phyloP scores from a whole-genome alignment of 768 basidiomycete genomes.

The Naganishia kalamii region DNA sequence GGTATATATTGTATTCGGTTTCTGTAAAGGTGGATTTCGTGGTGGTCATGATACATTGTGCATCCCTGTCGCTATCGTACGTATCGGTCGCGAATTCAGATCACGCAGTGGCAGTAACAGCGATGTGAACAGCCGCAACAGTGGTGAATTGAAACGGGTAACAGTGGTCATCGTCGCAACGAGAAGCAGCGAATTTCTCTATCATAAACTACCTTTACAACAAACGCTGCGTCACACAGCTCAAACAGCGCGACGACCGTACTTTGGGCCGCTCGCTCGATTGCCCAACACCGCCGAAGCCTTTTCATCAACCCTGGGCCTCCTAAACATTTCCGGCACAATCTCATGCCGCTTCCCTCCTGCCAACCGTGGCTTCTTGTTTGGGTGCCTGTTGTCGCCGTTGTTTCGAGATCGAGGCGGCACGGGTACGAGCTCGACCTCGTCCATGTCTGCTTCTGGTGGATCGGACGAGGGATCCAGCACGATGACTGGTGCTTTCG shows the following conservation, averaged over 20 bases:
- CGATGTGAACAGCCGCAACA: too few relatives aligned
- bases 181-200: too few relatives aligned
- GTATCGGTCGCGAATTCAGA: too few relatives aligned
- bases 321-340: background rate
- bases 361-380: background rate
- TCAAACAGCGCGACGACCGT: background rate
- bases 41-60: too few relatives aligned
- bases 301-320: background rate
- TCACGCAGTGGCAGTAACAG: too few relatives aligned
- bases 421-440: background rate
- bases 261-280: slow-evolving; percentile 3
- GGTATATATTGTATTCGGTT: too few relatives aligned
- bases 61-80: too few relatives aligned
- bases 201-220: too few relatives aligned
- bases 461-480: background rate
- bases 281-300: background rate
- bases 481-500: background rate
- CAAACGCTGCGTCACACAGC: too few relatives aligned
- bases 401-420: background rate
- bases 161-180: too few relatives aligned
- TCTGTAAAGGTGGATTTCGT: too few relatives aligned
- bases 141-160: too few relatives aligned
- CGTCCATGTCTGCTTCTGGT: background rate
- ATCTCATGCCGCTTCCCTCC: background rate
- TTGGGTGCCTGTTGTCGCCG: background rate